phyloP scores from a whole-genome alignment of 352 stramenopile genomes.

The Pythium dissotocum region DNA sequence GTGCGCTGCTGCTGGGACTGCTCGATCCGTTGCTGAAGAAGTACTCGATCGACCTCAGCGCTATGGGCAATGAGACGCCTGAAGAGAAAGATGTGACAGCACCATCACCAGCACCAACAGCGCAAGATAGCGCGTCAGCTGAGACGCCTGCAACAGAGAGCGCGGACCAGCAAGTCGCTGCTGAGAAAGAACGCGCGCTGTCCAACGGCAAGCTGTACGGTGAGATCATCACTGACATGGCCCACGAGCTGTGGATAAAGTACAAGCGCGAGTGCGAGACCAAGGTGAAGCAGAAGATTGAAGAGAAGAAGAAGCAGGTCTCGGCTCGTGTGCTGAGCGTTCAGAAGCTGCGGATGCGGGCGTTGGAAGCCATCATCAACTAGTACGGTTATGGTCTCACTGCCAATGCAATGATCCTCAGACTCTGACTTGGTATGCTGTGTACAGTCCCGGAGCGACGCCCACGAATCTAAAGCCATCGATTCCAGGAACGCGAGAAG shows the following conservation, averaged over 20 bases:
- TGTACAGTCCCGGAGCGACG: constrained; percentile 43
- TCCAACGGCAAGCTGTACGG: constrained; percentile 52
- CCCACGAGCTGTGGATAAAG: constrained; percentile 64
- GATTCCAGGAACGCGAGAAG: constrained; percentile 39
- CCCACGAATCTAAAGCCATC: constrained; percentile 46
- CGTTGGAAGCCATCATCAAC: constrained; percentile 61
- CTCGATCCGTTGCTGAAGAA: constrained; percentile 76
- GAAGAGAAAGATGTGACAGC: constrained; percentile 3
- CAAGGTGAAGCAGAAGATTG: constrained; percentile 67
- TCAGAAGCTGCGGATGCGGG: constrained; percentile 55
- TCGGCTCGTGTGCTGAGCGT: constrained; percentile 55
- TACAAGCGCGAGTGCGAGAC: constrained; percentile 56
- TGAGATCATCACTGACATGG: constrained; percentile 68
- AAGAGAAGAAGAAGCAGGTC: constrained; percentile 82
- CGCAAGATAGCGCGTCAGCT: neutral
- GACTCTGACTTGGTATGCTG: neutral
- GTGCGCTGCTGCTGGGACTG: constrained; percentile 66
- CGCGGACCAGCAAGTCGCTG: neutral
- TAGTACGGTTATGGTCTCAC: constrained; percentile 41
- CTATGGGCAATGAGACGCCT: neutral
- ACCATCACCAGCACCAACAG: neutral
- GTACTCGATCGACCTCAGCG: constrained; percentile 44
- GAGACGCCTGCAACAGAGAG: neutral
- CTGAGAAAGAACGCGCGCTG: neutral
- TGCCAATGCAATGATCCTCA: neutral